A percentile compares a stretch with the other conserved stretches of the same genome.
Conservation (phyloP, 345 rosid species). For the Syzygium grande region DNA sequence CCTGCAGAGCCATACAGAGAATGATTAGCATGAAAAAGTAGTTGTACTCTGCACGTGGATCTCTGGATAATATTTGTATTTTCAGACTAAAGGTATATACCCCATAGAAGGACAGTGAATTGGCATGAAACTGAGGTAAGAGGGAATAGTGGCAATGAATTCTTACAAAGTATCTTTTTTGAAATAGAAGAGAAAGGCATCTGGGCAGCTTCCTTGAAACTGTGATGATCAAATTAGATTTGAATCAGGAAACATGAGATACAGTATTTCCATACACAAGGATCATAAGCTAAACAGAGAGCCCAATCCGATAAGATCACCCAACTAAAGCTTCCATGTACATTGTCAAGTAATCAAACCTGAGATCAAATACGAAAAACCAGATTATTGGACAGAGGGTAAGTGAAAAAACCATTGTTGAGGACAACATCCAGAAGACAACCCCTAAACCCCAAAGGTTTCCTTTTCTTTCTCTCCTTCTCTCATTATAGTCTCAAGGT, state of each 20-base stretch:
- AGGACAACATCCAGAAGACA: neutral
- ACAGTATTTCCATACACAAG: neutral
- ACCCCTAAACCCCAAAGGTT: neutral
- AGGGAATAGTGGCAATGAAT: conserved; percentile 21
- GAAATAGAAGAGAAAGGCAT: conserved; percentile 80
- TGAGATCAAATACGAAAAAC: neutral
- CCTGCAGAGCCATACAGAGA: too few species aligned
- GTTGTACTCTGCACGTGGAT: too few species aligned
- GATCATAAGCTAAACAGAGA: neutral
- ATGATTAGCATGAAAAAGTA: too few species aligned
- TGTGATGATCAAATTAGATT: conserved; percentile 15
- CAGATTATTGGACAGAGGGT: neutral
- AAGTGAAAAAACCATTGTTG: neutral
- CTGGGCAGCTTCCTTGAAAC: conserved; percentile 73
- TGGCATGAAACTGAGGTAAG: conserved; percentile 41
- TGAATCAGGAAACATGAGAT: neutral
- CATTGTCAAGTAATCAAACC: neutral
- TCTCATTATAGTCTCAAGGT: neutral
- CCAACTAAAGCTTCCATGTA: neutral
- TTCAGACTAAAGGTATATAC: conserved; percentile 12
- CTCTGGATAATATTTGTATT: neutral
- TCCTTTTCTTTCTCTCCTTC: neutral
- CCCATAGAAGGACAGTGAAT: conserved; percentile 72
- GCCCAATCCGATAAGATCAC: neutral
- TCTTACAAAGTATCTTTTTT: conserved; percentile 42